phyloP scores from a whole-genome alignment of 1,139 yeast genomes.

The Spencermartinsiella ligniputridi region DNA sequence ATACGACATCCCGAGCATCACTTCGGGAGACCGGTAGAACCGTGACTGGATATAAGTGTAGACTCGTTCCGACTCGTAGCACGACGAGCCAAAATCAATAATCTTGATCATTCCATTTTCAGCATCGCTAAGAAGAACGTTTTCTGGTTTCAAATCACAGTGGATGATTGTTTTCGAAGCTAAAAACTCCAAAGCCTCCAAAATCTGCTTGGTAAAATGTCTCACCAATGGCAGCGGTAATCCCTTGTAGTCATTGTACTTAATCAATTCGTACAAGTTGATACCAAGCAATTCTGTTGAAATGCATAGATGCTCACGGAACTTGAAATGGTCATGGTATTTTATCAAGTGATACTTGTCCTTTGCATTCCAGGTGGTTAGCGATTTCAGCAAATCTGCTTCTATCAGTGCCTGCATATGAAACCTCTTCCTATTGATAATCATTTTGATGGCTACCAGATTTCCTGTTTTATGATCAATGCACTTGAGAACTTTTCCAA shows the following conservation, averaged over 20 bases:
- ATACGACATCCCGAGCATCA: slow-evolving; percentile 73
- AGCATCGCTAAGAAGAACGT: slow-evolving; percentile 72
- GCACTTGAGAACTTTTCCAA: slow-evolving; percentile 75
- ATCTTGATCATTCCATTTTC: slow-evolving; percentile 86
- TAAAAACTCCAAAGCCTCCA: slow-evolving; percentile 57
- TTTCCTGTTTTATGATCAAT: slow-evolving; percentile 58
- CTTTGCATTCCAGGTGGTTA: slow-evolving; percentile 42
- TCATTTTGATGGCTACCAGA: slow-evolving; percentile 68
- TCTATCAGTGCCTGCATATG: slow-evolving; percentile 77
- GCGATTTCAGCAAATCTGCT: slow-evolving; percentile 58
- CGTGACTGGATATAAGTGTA: slow-evolving; percentile 95
- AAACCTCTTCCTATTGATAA: slow-evolving; percentile 70
- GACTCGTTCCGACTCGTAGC: slow-evolving; percentile 81
- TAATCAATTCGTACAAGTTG: slow-evolving; percentile 63
- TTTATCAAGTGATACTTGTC: slow-evolving; percentile 45
- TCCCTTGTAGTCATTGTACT: slow-evolving; percentile 58
- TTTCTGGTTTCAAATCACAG: slow-evolving; percentile 94
- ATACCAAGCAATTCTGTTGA: slow-evolving; percentile 68
- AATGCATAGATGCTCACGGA: slow-evolving; percentile 80
- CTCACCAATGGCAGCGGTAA: slow-evolving; percentile 49
- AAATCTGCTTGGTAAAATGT: slow-evolving; percentile 50
- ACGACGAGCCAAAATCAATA: slow-evolving; percentile 95
- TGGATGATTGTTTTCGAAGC: slow-evolving; percentile 60
- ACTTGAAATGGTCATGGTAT: slow-evolving; percentile 68
- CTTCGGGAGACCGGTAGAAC: slow-evolving; percentile 92